Conservation (phyloP, 768 basidiomycete genomes). For the Pholiota conissans region DNA sequence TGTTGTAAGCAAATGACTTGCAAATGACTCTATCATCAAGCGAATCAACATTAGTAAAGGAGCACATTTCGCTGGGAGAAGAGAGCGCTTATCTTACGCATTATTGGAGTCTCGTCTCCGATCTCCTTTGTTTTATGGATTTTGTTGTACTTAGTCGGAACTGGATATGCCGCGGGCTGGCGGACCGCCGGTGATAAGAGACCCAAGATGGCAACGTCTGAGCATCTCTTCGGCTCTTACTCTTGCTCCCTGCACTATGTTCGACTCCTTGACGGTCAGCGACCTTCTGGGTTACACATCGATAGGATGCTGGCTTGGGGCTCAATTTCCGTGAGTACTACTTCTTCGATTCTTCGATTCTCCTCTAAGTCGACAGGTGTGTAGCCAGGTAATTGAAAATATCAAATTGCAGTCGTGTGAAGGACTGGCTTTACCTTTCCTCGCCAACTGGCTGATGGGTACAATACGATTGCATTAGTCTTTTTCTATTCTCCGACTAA, state of each 20-base stretch:
- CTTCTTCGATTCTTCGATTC: neutral
- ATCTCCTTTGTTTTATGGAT: neutral
- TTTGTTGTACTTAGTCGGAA: neutral
- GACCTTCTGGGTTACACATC: slow-evolving; percentile 70
- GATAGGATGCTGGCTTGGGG: slow-evolving; percentile 80
- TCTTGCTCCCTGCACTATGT: slow-evolving; percentile 24
- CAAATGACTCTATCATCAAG: no score
- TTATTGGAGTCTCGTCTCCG: no score
- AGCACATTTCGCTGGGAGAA: no score
- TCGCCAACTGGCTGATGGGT: slow-evolving; percentile 93
- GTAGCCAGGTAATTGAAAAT: slow-evolving; percentile 85
- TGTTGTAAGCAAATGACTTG: neutral
- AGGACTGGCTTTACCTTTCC: slow-evolving; percentile 89
- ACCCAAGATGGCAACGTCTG: slow-evolving; percentile 10
- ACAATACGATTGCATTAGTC: slow-evolving; percentile 20
- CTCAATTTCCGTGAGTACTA: slow-evolving; percentile 80
- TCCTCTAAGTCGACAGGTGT: slow-evolving; percentile 4
- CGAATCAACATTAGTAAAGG: no score
- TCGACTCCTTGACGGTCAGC: slow-evolving; percentile 43
- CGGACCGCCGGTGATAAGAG: slow-evolving; percentile 4
- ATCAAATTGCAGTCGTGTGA: slow-evolving; percentile 74
- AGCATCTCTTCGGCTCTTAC: slow-evolving; percentile 16
- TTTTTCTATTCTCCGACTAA: neutral
- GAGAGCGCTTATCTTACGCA: no score
- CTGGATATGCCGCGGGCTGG: neutral